A percentile compares a stretch with the other conserved stretches of the same genome.
Conservation (phyloP, 352 stramenopile genomes). For the Pythium myriotylum region DNA sequence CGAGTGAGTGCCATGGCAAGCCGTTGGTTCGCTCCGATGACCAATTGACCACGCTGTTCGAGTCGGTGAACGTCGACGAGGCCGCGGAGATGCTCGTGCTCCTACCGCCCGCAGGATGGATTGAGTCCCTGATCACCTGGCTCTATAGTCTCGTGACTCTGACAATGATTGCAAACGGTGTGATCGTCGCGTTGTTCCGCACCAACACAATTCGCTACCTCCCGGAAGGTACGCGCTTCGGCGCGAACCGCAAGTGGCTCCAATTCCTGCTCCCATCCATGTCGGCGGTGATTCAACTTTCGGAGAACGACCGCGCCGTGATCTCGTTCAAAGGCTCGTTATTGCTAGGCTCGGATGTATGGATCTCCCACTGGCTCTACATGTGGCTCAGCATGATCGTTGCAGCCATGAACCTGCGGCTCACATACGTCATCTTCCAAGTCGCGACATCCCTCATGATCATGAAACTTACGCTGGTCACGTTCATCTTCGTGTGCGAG, state of each 20-base stretch:
- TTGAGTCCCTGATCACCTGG: not conserved
- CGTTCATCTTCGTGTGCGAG: conserved; percentile 42
- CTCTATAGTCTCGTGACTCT: not conserved
- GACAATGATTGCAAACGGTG: not conserved
- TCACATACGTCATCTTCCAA: conserved; percentile 46
- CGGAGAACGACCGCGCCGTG: conserved; percentile 37
- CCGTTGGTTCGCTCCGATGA: not conserved
- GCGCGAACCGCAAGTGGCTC: conserved; percentile 8
- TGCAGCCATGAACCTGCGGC: conserved; percentile 37
- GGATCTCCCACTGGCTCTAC: conserved; percentile 73
- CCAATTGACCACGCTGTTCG: not conserved
- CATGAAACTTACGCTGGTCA: conserved; percentile 48
- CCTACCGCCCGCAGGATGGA: not conserved
- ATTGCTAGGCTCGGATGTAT: conserved; percentile 54
- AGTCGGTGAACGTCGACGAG: not conserved
- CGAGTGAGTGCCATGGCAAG: not conserved
- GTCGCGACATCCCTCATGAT: conserved; percentile 49
- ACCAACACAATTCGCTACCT: too few relatives aligned
- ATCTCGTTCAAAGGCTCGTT: conserved; percentile 52
- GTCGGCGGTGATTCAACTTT: conserved; percentile 31
- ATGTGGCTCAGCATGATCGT: conserved; percentile 54
- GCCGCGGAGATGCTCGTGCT: not conserved
- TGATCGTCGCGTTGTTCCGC: too few relatives aligned
- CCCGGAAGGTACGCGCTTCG: too few relatives aligned
- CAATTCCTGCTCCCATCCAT: conserved; percentile 51